phyloP scores from a whole-genome alignment of 2,329 filamentous ascomycete species.

The Hansfordia pulvinata region DNA sequence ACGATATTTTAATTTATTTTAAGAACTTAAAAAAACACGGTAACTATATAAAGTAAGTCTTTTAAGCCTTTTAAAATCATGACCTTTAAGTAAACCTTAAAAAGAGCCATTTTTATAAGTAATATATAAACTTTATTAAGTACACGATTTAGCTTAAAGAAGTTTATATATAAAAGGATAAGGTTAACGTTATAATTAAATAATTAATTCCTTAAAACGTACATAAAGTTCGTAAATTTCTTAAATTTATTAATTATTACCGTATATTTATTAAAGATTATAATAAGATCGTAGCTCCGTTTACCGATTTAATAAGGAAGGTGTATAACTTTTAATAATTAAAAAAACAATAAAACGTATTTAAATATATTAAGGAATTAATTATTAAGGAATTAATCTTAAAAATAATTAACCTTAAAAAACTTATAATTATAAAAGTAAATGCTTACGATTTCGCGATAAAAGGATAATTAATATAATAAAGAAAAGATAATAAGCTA shows the following conservation, averaged over 20 bases:
- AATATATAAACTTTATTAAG: slow-evolving; percentile 14
- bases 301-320: slow-evolving; percentile 7
- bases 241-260: slow-evolving; percentile 21
- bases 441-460: slow-evolving; percentile 9
- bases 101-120: slow-evolving; percentile 17
- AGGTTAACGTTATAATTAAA: slow-evolving; percentile 11
- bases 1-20: slow-evolving; percentile 13
- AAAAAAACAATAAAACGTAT: neutral
- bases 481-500: slow-evolving; percentile 1
- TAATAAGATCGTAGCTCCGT: slow-evolving; percentile 5
- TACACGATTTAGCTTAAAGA: slow-evolving; percentile 12
- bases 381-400: slow-evolving; percentile 1
- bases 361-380: neutral
- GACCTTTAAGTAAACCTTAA: slow-evolving; percentile 7
- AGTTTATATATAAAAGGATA: slow-evolving; percentile 12
- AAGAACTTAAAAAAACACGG: slow-evolving; percentile 11
- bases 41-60: slow-evolving; percentile 11
- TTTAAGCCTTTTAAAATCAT: slow-evolving; percentile 1
- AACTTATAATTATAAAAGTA: slow-evolving; percentile 8
- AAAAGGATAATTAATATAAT: slow-evolving; percentile 1
- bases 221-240: slow-evolving; percentile 11
- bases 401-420: slow-evolving; percentile 1
- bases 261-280: slow-evolving; percentile 13
- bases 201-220: slow-evolving; percentile 9
- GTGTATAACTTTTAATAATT: neutral